Base-by-base conservation (phyloP, 257 asterid species). In the Solanum virginianum region DNA sequence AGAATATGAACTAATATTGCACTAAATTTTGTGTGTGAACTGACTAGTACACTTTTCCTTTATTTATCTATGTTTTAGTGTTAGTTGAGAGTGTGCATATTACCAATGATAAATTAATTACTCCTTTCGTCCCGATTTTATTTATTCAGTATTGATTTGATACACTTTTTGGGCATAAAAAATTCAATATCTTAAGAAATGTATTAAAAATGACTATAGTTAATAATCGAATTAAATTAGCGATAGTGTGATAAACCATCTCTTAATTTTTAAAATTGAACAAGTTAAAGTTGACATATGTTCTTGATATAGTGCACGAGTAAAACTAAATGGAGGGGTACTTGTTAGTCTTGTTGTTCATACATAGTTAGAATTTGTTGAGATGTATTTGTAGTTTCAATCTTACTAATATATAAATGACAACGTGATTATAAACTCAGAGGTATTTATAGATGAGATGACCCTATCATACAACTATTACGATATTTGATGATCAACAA, bases 51-150 rank as follows among this genome's bases (percentile, higher is more conserved):
- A 24, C 8, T 51, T 51, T 75, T 7, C 36, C 43, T 26, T 26
- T 8, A 47, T 77, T 20, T 77, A 22, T 77, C 82, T 51, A 51
- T 57, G 63, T 51, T 24, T 51, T 15, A 51, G 24, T 51, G 82
- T 26, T 51, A 26, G 16, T 51, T 77, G 60, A 51, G 15, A 14
- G 59, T 77, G 16, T 15, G 15, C 41, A 22, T 7, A 49, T 2
- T 72, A 13, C 7, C 5, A 36, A 32, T 68, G 16, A 26, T 59
- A 1, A 59, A 20, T 32, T 41, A 45, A 20, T 72, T 26, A 54
- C 13, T 90, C 86, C 90, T 92, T 86, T 91, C 69, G 39, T 83
- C 56, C 47, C 85, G 4, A 0, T 60, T 47, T n/a, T 9, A 60
- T 1, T 4, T n/a, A 29, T 60, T n/a, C 8, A 2, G 0, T n/a